Conservation (phyloP, 129 eudicot genomes). For the Silybum marianum region DNA sequence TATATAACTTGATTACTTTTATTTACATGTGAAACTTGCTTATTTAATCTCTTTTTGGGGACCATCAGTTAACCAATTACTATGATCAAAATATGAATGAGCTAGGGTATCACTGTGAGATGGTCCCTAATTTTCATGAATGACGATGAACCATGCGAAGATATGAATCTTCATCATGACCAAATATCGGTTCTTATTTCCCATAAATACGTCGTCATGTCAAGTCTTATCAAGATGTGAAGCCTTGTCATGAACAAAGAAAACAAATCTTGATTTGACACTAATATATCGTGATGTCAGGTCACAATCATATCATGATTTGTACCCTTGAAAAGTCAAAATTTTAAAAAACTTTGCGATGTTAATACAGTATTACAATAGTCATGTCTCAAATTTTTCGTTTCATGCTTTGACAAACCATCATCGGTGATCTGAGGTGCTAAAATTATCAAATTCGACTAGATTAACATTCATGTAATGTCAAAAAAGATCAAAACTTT, state of each 20-base stretch:
- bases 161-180: background rate
- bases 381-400: background rate
- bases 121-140: background rate
- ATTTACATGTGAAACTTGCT: background rate
- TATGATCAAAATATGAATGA: background rate
- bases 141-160: background rate
- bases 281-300: conserved; percentile 10
- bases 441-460: background rate
- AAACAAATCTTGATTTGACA: conserved; percentile 11
- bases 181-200: background rate
- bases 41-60: background rate
- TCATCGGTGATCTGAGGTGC: background rate
- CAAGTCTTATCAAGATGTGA: background rate
- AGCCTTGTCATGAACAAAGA: conserved; percentile 1
- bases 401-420: background rate
- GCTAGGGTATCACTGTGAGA: background rate
- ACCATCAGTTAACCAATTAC: background rate
- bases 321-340: background rate
- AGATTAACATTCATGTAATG: background rate
- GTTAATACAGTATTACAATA: background rate
- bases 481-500: background rate
- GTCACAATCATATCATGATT: conserved; percentile 15
- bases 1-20: background rate
- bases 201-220: conserved; percentile 7
- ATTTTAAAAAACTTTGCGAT: background rate